Conservation (phyloP, 805 yeast species). For the Saccharomycopsis olivae region DNA sequence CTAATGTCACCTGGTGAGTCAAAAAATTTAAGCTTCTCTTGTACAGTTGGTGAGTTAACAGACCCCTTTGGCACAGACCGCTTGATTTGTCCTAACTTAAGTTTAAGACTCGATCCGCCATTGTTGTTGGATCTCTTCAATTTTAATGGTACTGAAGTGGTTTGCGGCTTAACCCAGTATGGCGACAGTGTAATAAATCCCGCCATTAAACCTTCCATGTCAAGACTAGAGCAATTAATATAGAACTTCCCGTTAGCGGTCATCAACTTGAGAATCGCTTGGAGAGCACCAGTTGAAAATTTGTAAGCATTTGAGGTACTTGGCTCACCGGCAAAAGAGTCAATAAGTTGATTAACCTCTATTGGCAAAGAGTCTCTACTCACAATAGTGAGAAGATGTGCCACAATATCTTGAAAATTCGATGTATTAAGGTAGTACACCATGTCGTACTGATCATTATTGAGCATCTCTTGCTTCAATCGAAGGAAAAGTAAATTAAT, state of each 20-base stretch:
- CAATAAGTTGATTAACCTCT: conserved; percentile 2
- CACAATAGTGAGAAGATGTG: background rate
- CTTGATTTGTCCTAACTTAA: no score
- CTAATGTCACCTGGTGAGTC: no score
- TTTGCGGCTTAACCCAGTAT: conserved; percentile 13
- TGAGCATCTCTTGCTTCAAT: conserved; percentile 6
- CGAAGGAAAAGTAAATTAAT: conserved; percentile 10
- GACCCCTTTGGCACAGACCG: no score
- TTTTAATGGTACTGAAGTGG: conserved; percentile 1
- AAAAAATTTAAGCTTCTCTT: no score
- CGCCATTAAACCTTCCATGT: conserved; percentile 7
- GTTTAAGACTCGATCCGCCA: no score
- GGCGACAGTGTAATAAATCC: conserved; percentile 11
- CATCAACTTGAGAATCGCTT: conserved; percentile 7
- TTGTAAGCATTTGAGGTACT: background rate
- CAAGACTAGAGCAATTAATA: conserved; percentile 3
- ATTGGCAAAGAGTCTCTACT: background rate
- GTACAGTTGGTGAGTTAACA: no score
- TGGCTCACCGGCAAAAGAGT: conserved; percentile 1
- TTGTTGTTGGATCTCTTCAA: conserved; percentile 2
- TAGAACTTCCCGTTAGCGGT: conserved; percentile 6
- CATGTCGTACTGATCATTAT: background rate
- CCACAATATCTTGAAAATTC: conserved; percentile 4
- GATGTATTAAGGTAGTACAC: conserved; percentile 5
- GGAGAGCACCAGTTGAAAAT: conserved; percentile 3